Evolutionary conservation across 495 filamentous ascomycete species (phyloP), one percentile per base, ranked within the genome.

Genomic region (Neurospora sp.): DNA sequence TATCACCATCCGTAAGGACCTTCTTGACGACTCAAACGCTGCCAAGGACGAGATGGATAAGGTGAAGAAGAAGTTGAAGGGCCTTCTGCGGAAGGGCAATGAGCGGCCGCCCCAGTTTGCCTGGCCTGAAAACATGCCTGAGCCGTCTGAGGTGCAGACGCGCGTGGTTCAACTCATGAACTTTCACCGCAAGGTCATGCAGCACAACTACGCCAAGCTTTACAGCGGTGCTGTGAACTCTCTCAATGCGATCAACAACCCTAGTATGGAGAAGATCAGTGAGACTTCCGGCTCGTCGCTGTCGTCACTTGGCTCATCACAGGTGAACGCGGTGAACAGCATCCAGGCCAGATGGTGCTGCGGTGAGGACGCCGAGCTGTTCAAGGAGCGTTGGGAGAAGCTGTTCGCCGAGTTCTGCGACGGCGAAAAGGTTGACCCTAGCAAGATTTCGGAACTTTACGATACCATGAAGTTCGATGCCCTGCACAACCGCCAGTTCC

Each of bases 391-490:
- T 72, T 99, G 96, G 96, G 96, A 99, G 83, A 99, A 99, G 84
- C 89, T 99, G 10, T 99, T 99, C 81, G 89, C 88, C 41, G 96
- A 99, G 82, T 99, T 98, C 76, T 94, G 93, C 74, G 96, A 99
- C 79, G 91, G 91, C 5, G 96, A 99, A 75, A 99, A 98, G 83
- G 93, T 98, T 11, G 96, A 99, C 79, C 96, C 96, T 1, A 97
- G 94, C 84, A 98, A 98, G 84, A 94, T 99, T 42, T 97, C 93
- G 9, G 96, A 99, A 82, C 84, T 99, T 3, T 98, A 98, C 78
- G 96, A 99, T 81, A 98, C 94, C 39, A 98, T 98, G 94, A 99
- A 99, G 79, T 99, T 98, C 76, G 96, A 99, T 77, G 96, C 96
- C 3, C 87, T 99, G 35, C 96, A 99, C 80, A 99, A 99, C 79